Evolutionary conservation across 2,329 filamentous ascomycete genomes (phyloP).

Genomic region (Colletotrichum paranaense): DNA sequence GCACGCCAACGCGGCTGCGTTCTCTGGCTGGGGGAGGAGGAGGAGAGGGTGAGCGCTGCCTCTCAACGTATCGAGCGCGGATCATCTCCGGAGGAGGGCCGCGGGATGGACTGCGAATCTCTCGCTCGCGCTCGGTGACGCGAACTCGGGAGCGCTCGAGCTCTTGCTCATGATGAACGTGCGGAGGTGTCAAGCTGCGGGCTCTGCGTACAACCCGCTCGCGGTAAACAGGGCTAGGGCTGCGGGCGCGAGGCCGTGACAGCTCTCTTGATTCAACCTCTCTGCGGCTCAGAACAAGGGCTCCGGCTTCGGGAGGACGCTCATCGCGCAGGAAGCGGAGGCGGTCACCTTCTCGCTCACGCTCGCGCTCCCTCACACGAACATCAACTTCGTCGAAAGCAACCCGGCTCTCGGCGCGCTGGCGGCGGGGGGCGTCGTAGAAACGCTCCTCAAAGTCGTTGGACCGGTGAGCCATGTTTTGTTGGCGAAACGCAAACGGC

Average conservation of each 20-base stretch:
- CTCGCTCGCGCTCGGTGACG: constrained; percentile 53
- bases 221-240: constrained; percentile 51
- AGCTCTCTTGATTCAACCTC: constrained; percentile 67
- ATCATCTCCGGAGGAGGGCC: constrained; percentile 45
- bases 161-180: constrained; percentile 41
- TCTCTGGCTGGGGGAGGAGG: constrained; percentile 28
- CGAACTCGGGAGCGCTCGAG: constrained; percentile 49
- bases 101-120: constrained; percentile 51
- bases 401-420: constrained; percentile 36
- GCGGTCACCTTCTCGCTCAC: constrained; percentile 48
- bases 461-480: constrained; percentile 29
- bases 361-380: constrained; percentile 55
- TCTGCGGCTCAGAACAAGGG: constrained; percentile 65
- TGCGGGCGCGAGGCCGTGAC: constrained; percentile 56
- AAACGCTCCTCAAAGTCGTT: constrained; percentile 37
- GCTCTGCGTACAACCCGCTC: constrained; percentile 55
- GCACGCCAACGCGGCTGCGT: constrained; percentile 36
- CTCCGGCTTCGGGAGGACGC: constrained; percentile 58
- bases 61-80: constrained; percentile 54
- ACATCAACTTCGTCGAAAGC: constrained; percentile 49
- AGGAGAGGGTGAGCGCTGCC: constrained; percentile 50
- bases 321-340: constrained; percentile 64
- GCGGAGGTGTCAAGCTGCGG: constrained; percentile 54
- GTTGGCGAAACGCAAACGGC: not conserved
- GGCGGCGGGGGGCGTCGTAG: constrained; percentile 46